phyloP scores from a whole-genome alignment of 176 grass and related monocot species.

The Canna indica region DNA sequence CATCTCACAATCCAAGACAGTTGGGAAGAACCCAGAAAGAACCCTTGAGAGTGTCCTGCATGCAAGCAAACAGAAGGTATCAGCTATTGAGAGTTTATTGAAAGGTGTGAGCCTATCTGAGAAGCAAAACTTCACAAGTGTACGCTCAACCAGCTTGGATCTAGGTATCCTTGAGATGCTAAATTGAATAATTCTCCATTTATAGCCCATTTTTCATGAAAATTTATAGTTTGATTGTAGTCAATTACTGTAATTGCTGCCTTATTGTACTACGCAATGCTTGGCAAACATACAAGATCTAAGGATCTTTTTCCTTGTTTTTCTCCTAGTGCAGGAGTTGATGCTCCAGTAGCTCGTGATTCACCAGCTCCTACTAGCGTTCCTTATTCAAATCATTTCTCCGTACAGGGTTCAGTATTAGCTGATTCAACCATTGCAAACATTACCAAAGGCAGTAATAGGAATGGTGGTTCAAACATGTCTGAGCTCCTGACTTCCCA shows the following conservation, averaged over 20 bases:
- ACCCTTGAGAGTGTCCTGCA: constrained; percentile 87
- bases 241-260: not conserved
- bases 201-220: too few relatives aligned
- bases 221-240: not conserved
- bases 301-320: constrained; percentile 39
- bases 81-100: constrained; percentile 97
- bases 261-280: not conserved
- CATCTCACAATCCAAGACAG: constrained; percentile 63
- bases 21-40: constrained; percentile 56
- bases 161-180: constrained; percentile 60
- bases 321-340: constrained; percentile 81
- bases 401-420: constrained; percentile 46
- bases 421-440: constrained; percentile 58
- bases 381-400: constrained; percentile 50
- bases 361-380: constrained; percentile 51
- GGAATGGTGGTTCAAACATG: constrained; percentile 66
- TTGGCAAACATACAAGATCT: not conserved
- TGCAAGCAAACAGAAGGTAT: constrained; percentile 96
- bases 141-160: constrained; percentile 79
- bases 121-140: constrained; percentile 62
- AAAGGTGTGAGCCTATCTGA: constrained; percentile 63
- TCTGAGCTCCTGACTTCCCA: constrained; percentile 48
- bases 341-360: constrained; percentile 85
- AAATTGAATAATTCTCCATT: not conserved
- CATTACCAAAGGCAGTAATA: constrained; percentile 35